phyloP scores from a whole-genome alignment of 2,329 filamentous ascomycete genomes.

The Endocalyx cinctus region DNA sequence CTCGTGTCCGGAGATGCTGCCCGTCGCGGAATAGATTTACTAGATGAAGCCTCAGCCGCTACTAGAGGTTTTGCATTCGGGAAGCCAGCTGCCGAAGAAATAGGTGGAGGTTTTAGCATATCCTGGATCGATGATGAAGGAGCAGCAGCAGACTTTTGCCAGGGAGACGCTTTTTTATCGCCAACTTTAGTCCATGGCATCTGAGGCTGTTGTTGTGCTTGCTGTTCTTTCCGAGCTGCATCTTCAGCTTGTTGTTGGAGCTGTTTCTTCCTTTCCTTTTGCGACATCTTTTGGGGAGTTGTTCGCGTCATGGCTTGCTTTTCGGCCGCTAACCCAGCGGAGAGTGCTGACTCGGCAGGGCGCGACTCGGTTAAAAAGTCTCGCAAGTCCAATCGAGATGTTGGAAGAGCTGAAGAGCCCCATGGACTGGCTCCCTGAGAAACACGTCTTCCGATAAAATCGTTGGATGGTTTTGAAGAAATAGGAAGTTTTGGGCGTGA shows the following conservation, averaged over 20 bases:
- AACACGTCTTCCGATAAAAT: constrained; percentile 11
- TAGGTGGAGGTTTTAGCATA: constrained; percentile 33
- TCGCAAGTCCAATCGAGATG: constrained; percentile 66
- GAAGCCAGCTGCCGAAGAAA: constrained; percentile 24
- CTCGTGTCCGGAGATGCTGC: constrained; percentile 59
- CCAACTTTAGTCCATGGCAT: constrained; percentile 42
- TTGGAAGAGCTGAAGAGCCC: constrained; percentile 47
- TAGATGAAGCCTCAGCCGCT: constrained; percentile 34
- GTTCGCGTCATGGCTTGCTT: constrained; percentile 34
- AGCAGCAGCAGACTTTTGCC: constrained; percentile 55
- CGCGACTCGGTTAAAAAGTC: constrained; percentile 67
- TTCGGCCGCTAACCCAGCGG: constrained; percentile 49
- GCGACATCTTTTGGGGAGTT: constrained; percentile 64
- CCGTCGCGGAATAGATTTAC: constrained; percentile 37
- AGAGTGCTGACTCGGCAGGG: constrained; percentile 45
- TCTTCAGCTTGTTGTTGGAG: constrained; percentile 61
- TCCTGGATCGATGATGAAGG: constrained; percentile 49
- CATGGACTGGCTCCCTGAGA: constrained; percentile 38
- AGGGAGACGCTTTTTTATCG: constrained; percentile 50
- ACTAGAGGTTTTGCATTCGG: constrained; percentile 38
- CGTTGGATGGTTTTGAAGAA: constrained; percentile 7
- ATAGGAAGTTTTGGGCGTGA: constrained; percentile 5
- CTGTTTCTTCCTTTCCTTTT: constrained; percentile 86
- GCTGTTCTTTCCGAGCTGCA: constrained; percentile 32
- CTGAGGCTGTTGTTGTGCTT: constrained; percentile 26